Conservation (phyloP, 768 basidiomycete genomes). For the Leccinum ochraceum region DNA sequence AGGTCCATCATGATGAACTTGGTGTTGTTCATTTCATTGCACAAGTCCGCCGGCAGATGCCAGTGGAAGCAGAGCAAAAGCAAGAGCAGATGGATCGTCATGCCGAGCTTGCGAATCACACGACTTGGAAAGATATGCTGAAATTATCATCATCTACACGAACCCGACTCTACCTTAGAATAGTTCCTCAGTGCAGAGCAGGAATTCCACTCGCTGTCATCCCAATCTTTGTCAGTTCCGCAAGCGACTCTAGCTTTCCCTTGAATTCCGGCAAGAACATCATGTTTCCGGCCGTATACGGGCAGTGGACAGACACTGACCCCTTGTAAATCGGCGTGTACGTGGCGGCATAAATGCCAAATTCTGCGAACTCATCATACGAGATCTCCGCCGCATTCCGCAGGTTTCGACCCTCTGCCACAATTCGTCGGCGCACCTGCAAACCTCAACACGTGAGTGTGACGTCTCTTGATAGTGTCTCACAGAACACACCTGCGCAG, state of each 20-base stretch:
- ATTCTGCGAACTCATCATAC: constrained; percentile 93
- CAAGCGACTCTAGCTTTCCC: constrained; percentile 76
- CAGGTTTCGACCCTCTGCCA: constrained; percentile 93
- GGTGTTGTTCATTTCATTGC: too few species aligned
- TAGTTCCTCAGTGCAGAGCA: constrained; percentile 58
- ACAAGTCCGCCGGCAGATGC: too few species aligned
- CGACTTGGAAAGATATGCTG: too few species aligned
- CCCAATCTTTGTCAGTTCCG: constrained; percentile 79
- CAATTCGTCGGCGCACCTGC: constrained; percentile 89
- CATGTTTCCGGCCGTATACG: constrained; percentile 74
- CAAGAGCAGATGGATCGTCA: too few species aligned
- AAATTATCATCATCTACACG: constrained; percentile 17
- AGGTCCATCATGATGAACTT: too few species aligned
- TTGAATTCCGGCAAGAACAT: constrained; percentile 85
- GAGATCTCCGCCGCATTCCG: constrained; percentile 89
- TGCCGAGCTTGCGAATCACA: too few species aligned
- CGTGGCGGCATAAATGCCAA: constrained; percentile 91
- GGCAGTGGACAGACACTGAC: constrained; percentile 77
- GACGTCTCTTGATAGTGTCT: not conserved
- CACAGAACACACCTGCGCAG: constrained; percentile 58
- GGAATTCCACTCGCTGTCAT: constrained; percentile 71
- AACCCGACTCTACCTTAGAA: constrained; percentile 10
- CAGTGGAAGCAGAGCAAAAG: too few species aligned
- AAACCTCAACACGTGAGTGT: not conserved
- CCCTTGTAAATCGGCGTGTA: constrained; percentile 95